phyloP scores from a whole-genome alignment of 23 red algal genomes.

The Rhodosorus marinus region DNA sequence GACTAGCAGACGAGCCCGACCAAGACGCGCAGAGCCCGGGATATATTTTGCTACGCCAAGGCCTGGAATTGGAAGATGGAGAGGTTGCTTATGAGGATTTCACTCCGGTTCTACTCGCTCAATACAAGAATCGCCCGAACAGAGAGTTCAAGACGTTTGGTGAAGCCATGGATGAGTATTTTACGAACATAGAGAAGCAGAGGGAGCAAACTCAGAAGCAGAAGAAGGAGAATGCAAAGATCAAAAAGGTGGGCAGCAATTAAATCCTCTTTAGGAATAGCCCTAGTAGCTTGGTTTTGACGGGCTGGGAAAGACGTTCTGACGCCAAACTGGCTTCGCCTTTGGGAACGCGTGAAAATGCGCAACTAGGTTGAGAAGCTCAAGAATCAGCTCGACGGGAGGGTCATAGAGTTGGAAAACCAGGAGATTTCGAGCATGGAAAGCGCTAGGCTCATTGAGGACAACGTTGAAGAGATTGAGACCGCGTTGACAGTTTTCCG shows the following conservation, averaged over 20 bases:
- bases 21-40: background rate
- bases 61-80: background rate
- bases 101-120: slow-evolving; percentile 43
- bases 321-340: no score
- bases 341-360: no score
- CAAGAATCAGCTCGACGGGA: slow-evolving; percentile 27
- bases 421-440: slow-evolving; percentile 12
- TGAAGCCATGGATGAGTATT: slow-evolving; percentile 85
- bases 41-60: slow-evolving; percentile 5
- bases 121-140: slow-evolving; percentile 9
- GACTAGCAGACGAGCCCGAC: background rate
- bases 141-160: slow-evolving; percentile 55
- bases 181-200: slow-evolving; percentile 39
- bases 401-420: slow-evolving; percentile 39
- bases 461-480: slow-evolving; percentile 61
- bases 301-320: no score
- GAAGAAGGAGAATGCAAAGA: slow-evolving; percentile 24
- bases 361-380: no score
- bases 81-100: slow-evolving; percentile 14
- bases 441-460: slow-evolving; percentile 53
- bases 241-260: slow-evolving; percentile 73
- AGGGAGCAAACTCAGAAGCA: slow-evolving; percentile 10
- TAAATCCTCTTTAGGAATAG: no score
- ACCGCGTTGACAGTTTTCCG: slow-evolving; percentile 55
- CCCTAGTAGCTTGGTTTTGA: no score